A percentile compares a stretch with the other conserved stretches of the same genome.
phyloP scores from a whole-genome alignment of 2,329 filamentous ascomycete species.

The Aspergillus viridinutans region DNA sequence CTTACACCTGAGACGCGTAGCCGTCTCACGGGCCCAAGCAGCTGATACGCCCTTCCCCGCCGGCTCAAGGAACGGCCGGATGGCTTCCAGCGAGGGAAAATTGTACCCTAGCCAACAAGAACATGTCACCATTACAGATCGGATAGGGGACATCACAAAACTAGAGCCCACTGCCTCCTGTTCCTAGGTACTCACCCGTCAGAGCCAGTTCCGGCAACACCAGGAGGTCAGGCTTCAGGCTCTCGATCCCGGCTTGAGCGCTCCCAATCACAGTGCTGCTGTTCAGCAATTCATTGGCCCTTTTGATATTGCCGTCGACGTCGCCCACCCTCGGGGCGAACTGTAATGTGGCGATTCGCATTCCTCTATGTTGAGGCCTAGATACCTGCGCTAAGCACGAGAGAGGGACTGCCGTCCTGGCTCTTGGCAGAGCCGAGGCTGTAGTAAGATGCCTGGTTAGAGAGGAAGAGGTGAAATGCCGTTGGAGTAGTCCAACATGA shows the following conservation, averaged over 20 bases:
- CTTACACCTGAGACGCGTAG: constrained; percentile 52
- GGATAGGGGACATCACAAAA: neutral
- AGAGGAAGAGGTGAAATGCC: neutral
- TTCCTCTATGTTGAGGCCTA: constrained; percentile 18
- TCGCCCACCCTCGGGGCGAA: constrained; percentile 43
- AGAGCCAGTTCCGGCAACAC: constrained; percentile 62
- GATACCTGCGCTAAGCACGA: neutral
- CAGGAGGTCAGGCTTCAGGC: constrained; percentile 49
- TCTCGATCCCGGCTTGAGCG: constrained; percentile 10
- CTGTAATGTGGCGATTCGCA: constrained; percentile 48
- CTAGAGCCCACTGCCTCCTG: neutral
- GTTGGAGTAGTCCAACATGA: neutral
- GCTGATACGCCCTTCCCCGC: constrained; percentile 52
- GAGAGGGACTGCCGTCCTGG: neutral
- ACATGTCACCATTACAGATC: neutral
- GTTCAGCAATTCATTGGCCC: constrained; percentile 41
- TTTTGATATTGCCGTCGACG: constrained; percentile 42
- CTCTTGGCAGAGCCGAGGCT: neutral
- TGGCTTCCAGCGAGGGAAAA: constrained; percentile 55
- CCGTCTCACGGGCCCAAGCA: constrained; percentile 55
- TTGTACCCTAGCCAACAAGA: constrained; percentile 52
- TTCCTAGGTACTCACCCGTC: constrained; percentile 42
- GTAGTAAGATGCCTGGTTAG: neutral
- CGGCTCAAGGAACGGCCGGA: constrained; percentile 57
- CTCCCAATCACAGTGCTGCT: constrained; percentile 21